Conservation (phyloP, 2,329 filamentous ascomycete species). For the Colletotrichum tanaceti region DNA sequence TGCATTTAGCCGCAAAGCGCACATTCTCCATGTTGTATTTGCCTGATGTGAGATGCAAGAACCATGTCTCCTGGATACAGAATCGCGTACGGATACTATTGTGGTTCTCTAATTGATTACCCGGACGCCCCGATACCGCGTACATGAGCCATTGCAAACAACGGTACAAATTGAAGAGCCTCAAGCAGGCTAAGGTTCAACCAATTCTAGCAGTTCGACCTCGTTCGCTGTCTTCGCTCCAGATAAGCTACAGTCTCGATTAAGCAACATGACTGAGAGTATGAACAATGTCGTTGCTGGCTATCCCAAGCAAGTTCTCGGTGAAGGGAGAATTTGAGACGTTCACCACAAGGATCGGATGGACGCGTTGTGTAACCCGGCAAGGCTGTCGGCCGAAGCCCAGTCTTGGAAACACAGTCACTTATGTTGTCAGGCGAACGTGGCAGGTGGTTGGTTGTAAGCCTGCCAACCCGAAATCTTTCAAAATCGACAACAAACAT, state of each 20-base stretch:
- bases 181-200: background rate
- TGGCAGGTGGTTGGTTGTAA: no score
- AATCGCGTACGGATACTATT: background rate
- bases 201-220: no score
- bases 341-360: background rate
- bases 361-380: background rate
- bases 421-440: background rate
- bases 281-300: no score
- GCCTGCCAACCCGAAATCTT: background rate
- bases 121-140: constrained; percentile 2
- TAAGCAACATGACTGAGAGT: background rate
- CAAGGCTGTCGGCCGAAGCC: background rate
- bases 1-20: constrained; percentile 38
- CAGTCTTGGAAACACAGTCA: background rate
- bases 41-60: constrained; percentile 22
- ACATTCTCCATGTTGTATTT: constrained; percentile 25
- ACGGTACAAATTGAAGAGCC: background rate
- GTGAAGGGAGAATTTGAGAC: background rate
- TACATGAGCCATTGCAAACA: background rate
- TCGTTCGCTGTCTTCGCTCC: no score
- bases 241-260: background rate
- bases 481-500: background rate
- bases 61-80: constrained; percentile 1
- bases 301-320: background rate
- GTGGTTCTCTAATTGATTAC: constrained; percentile 24